Percentiles rank a stretch among this genome's conserved stretches.
Evolutionary conservation across 306 rosid species (phyloP).

Genomic region (Styphnolobium japonicum): DNA sequence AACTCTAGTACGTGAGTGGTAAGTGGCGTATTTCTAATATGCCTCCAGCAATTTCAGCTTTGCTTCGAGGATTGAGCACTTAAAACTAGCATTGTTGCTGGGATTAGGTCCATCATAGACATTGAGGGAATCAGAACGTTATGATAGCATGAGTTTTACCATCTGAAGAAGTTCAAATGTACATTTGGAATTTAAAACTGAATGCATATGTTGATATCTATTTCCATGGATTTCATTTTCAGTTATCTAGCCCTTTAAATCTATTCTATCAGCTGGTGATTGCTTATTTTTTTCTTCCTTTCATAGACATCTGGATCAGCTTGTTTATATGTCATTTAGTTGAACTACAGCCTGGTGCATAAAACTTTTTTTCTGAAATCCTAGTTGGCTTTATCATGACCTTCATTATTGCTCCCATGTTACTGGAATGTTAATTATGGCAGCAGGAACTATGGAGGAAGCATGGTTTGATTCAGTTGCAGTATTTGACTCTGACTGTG

Average conservation of each 20-base stretch:
- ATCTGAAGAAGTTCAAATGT: background rate
- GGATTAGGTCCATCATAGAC: background rate
- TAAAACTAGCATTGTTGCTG: background rate
- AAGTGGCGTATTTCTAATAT: background rate
- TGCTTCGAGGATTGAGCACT: no score
- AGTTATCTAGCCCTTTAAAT: background rate
- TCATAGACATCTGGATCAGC: background rate
- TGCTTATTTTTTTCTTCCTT: background rate
- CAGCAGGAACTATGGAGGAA: constrained; percentile 49
- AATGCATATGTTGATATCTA: background rate
- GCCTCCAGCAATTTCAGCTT: background rate
- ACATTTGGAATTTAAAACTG: background rate
- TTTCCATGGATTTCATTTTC: background rate
- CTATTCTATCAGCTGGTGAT: background rate
- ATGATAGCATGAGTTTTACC: background rate
- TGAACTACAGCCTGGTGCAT: background rate
- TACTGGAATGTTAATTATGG: constrained; percentile 3
- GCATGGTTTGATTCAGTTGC: constrained; percentile 66
- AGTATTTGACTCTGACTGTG: constrained; percentile 66
- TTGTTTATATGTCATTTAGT: background rate
- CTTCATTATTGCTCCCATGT: background rate
- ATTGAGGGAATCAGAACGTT: background rate
- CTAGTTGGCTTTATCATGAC: background rate
- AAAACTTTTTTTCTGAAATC: background rate
- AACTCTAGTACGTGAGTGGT: no score